Base-by-base conservation (phyloP, 371 early-diverging fungal species). In the Gilbertella persicaria region DNA sequence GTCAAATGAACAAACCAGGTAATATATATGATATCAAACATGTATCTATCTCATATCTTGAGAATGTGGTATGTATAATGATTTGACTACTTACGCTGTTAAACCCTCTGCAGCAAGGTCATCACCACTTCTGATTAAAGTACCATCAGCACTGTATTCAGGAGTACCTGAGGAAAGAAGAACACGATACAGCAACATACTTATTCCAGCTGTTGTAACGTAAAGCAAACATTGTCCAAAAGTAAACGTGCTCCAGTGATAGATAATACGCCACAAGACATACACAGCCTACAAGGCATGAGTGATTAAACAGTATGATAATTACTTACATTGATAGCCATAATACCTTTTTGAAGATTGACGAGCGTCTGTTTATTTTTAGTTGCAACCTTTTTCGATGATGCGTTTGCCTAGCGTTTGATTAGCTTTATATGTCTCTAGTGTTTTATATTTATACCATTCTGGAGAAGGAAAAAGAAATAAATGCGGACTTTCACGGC, bases 11-110 rank as follows among this genome's bases (percentile, higher is more conserved):
- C 85, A 53, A 85, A 78, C 92, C 92, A 92, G 19, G 91, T 87
- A 26, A 92, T 75, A 56, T 92, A 91, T 49, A 92, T 86, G 43
- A 90, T 84, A 54, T 92, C 92, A 67, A 92, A 91, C 75, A 89
- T 86, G 59, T 91, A 90, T 6, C 87, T 86, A 54, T 36, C 4
- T 14, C 12, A 9, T 7, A 14, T 0, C 16, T 29, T 52, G 4
- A 25, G 12, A 12, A 28, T 45, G 30, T 12, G 39, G 12, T 12
- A 4, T 16, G 28, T 12, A 9, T 23, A 41, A 38, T 17, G n/a
- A 19, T n/a, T 23, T 26, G 36, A 24, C n/a, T 20, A 73, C 78
- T 76, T 80, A 85, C 83, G 86, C 87, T 23, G 85, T 83, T 44
- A 91, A 71, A 0, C 92, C 92, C 41, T 89, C 82, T 41, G 85